Conservation (phyloP, 2,329 filamentous ascomycete genomes). For the Bipolaris sorokiniana region DNA sequence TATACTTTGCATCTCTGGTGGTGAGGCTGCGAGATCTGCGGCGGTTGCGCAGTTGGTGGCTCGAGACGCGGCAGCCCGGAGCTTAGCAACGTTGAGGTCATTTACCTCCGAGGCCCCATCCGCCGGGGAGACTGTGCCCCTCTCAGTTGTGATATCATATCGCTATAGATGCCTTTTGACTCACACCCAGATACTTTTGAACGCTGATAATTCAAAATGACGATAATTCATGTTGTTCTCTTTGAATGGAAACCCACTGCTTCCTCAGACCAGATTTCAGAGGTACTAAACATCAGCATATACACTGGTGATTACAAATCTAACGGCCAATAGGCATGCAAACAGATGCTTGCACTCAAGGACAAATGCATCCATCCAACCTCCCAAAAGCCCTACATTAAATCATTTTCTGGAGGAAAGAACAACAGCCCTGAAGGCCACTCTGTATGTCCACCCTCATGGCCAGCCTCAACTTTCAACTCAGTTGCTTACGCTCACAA, state of each 20-base stretch:
- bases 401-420: conserved; percentile 62
- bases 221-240: conserved; percentile 71
- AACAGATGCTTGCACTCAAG: conserved; percentile 63
- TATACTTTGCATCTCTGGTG: conserved; percentile 15
- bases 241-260: conserved; percentile 67
- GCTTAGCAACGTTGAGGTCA: conserved; percentile 31
- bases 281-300: conserved; percentile 51
- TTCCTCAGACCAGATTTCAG: conserved; percentile 58
- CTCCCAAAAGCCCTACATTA: conserved; percentile 66
- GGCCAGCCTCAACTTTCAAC: neutral
- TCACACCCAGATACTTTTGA: neutral
- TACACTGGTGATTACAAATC: neutral
- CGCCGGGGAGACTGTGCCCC: conserved; percentile 6
- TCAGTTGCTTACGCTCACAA: conserved; percentile 10
- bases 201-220: conserved; percentile 54
- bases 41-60: conserved; percentile 7
- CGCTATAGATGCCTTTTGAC: neutral
- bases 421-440: conserved; percentile 68
- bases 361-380: conserved; percentile 65
- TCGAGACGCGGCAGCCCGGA: conserved; percentile 23
- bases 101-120: conserved; percentile 24
- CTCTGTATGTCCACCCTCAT: conserved; percentile 43
- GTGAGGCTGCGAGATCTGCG: conserved; percentile 6
- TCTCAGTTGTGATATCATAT: neutral
- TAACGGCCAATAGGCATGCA: conserved; percentile 56